Evolutionary conservation across 2,329 filamentous ascomycete species (phyloP), one percentile per base, ranked within the genome.

Genomic region (Westerdykella aurantiaca): DNA sequence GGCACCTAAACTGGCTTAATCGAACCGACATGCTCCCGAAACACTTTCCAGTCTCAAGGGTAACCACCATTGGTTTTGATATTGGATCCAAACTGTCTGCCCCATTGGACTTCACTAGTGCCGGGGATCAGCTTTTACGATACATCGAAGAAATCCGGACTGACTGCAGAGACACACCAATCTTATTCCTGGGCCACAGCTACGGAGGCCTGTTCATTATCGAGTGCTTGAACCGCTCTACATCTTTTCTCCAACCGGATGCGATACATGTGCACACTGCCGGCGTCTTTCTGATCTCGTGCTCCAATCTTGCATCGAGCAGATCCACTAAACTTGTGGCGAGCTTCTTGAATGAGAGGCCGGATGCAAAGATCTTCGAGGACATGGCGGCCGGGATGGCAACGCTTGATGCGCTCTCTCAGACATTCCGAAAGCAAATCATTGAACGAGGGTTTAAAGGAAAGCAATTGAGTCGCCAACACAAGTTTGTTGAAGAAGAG

Each of bases 121-220:
- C 44, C 10, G 44, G 41, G 14, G 22, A 37, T 16, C 44, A 47
- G 34, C 34, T 47, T 4, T 16, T 40, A 29, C 25, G 43, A n/a
- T 34, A 41, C 34, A 31, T 47, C 25, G 37, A 43, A 25, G 16
- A 42, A 9, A 35, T 42, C 16, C 42, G 43, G 4, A 29, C 4
- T 2, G 25, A 29, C 7, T 29, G 4, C 25, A 9, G 25, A 29
- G 25, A 29, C 7, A 21, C n/a, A n/a, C 46, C 46, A n/a, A 48
- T 43, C 29, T 37, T 48, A n/a, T 42, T 45, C 10, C 2, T 45
- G 13, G 45, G 45, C 14, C 45, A 47, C 41, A 31, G 34, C 6
- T 31, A 41, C 14, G 41, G 41, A 25, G 29, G 37, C 1, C 6
- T 42, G 2, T 34, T 47, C 21, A 41, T 44, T n/a, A 37, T 47